Conservation (phyloP, 208 protist species). For the Trypanosoma platydactyli region DNA sequence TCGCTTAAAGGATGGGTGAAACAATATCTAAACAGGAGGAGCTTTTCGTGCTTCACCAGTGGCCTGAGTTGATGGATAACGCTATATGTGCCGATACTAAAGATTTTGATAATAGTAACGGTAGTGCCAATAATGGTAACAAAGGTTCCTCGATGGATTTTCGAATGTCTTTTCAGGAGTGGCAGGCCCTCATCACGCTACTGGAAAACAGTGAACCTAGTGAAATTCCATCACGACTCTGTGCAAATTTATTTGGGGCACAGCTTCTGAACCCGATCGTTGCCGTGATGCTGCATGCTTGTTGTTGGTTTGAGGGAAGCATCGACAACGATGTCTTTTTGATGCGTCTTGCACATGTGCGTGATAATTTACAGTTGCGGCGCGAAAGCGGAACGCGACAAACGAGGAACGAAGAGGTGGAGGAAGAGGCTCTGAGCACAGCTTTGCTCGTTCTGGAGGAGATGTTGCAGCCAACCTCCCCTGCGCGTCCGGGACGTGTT, state of each 20-base stretch:
- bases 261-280: conserved; percentile 56
- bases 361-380: conserved; percentile 21
- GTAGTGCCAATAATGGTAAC: neutral
- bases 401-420: conserved; percentile 9
- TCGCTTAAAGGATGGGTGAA: conserved; percentile 45
- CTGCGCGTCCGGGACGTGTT: neutral
- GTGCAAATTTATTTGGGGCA: conserved; percentile 23
- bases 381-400: neutral
- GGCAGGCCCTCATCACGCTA: conserved; percentile 65
- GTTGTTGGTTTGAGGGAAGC: conserved; percentile 49
- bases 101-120: conserved; percentile 1
- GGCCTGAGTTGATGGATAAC: conserved; percentile 59
- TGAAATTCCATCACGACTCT: conserved; percentile 46
- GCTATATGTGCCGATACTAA: conserved; percentile 43
- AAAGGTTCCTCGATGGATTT: conserved; percentile 30
- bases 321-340: conserved; percentile 31
- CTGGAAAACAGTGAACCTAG: conserved; percentile 29
- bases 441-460: conserved; percentile 28
- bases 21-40: conserved; percentile 67
- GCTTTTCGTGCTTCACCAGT: conserved; percentile 58
- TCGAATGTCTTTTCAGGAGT: conserved; percentile 64
- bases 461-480: conserved; percentile 4
- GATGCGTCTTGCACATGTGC: conserved; percentile 35
- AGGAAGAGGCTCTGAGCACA: conserved; percentile 29
- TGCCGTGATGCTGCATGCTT: conserved; percentile 59